Evolutionary conservation across 257 asterid genomes (phyloP).

Genomic region (Salvia hispanica): DNA sequence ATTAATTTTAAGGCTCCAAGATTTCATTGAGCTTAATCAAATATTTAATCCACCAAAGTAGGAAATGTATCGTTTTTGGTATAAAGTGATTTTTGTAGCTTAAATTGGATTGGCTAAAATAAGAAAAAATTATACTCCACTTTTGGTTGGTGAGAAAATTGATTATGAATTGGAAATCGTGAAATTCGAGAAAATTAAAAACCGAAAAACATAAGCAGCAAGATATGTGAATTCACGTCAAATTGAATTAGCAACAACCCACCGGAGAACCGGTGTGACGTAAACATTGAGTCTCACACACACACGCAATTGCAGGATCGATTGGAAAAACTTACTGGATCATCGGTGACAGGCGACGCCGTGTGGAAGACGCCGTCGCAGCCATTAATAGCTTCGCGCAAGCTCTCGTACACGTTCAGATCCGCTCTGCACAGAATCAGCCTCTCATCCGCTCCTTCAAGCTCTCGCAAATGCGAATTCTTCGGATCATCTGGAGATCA

Average conservation of each 20-base stretch:
- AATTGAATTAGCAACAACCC: conserved; percentile 36
- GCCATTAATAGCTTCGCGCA: conserved; percentile 74
- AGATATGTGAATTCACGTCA: too few relatives aligned
- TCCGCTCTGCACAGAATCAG: conserved; percentile 71
- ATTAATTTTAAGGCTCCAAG: too few relatives aligned
- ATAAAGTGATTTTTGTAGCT: background rate
- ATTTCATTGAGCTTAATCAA: background rate
- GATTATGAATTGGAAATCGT: background rate
- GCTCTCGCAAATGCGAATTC: conserved; percentile 71
- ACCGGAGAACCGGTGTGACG: conserved; percentile 2
- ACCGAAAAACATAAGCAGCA: too few relatives aligned
- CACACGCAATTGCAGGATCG: background rate
- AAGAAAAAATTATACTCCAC: too few relatives aligned
- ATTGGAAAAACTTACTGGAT: conserved; percentile 63
- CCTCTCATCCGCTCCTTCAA: conserved; percentile 90
- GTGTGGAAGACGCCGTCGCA: conserved; percentile 98
- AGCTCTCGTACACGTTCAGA: conserved; percentile 73
- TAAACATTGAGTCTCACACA: background rate
- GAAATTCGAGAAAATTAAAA: background rate
- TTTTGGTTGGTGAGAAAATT: too few relatives aligned
- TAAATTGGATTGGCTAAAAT: background rate
- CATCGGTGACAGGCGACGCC: conserved; percentile 92
- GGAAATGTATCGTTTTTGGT: conserved; percentile 2
- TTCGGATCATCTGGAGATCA: conserved; percentile 67
- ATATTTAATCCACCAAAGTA: background rate